A percentile compares a stretch with the other conserved stretches of the same genome.
phyloP scores from a whole-genome alignment of 106 monocot genomes.

The Acorus gramineus region DNA sequence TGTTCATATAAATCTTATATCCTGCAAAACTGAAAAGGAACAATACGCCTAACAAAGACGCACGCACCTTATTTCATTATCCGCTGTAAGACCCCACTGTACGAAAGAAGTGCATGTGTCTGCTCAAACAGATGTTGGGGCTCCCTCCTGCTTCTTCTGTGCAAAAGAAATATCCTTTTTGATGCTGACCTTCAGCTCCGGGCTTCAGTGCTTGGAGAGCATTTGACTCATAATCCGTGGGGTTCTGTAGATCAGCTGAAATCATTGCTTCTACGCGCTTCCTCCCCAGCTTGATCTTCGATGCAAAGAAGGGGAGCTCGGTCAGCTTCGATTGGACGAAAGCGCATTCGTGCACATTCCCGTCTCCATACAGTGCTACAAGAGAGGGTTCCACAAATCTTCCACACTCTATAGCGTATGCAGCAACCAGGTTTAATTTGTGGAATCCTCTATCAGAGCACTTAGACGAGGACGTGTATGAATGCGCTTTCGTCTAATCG shows the following conservation, averaged over 20 bases:
- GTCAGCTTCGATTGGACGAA: conserved; percentile 37
- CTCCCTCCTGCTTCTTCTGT: conserved; percentile 28
- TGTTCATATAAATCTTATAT: too few relatives aligned
- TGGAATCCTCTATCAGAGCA: too few relatives aligned
- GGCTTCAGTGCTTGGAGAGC: conserved; percentile 39
- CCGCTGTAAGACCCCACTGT: too few relatives aligned
- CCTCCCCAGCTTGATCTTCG: conserved; percentile 42
- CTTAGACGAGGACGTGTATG: too few relatives aligned
- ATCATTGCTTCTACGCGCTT: conserved; percentile 37
- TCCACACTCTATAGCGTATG: too few relatives aligned
- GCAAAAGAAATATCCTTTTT: conserved; percentile 52
- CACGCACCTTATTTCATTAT: too few relatives aligned
- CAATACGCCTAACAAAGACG: too few relatives aligned
- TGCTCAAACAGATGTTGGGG: conserved; percentile 23
- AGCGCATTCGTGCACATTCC: conserved; percentile 47
- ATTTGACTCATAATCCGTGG: conserved; percentile 44
- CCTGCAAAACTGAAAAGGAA: too few relatives aligned
- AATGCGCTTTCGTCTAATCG: too few relatives aligned
- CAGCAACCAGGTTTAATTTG: too few relatives aligned
- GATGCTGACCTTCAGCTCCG: conserved; percentile 43
- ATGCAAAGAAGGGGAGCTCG: conserved; percentile 40
- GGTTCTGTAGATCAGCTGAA: conserved; percentile 34
- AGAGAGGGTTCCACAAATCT: conserved; percentile 61
- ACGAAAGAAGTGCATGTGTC: too few relatives aligned
- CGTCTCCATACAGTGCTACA: conserved; percentile 41